Conservation (phyloP, 2,329 filamentous ascomycete genomes). For the Didymella lethalis region DNA sequence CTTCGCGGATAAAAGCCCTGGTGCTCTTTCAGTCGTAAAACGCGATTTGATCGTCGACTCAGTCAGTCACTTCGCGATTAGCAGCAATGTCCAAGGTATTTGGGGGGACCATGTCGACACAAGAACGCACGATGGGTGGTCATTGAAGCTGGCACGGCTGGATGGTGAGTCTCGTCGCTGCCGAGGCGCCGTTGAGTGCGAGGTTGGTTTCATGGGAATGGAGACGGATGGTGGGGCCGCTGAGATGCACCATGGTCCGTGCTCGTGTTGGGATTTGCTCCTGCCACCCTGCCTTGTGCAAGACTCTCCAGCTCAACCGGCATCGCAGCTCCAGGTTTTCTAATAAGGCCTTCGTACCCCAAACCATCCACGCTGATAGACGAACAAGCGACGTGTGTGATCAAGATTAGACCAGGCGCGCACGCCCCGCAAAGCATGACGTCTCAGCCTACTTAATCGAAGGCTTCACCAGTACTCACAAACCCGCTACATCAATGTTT, state of each 20-base stretch:
- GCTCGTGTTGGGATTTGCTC: not conserved
- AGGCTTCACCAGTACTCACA: too few species aligned
- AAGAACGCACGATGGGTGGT: not conserved
- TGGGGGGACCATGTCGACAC: not conserved
- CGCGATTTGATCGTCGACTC: not conserved
- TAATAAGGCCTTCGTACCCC: too few species aligned
- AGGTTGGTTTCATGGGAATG: not conserved
- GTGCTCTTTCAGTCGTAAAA: not conserved
- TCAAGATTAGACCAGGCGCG: too few species aligned
- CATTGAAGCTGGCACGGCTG: not conserved
- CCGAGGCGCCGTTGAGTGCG: not conserved
- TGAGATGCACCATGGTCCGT: not conserved
- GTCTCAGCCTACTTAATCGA: too few species aligned
- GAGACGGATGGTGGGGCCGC: not conserved
- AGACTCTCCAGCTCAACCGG: too few species aligned
- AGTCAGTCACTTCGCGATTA: not conserved
- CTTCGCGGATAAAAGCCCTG: not conserved
- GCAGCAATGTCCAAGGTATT: not conserved
- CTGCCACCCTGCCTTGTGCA: not conserved
- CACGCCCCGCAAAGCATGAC: too few species aligned
- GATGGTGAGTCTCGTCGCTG: not conserved
- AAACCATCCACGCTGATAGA: too few species aligned
- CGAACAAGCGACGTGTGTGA: too few species aligned
- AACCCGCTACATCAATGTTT: too few species aligned
- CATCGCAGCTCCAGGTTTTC: too few species aligned